These are phyloP conservation scores for Xanthoceras sorbifolium DNA, from an alignment of 345 rosid genomes.

Conservation along the genomic window DNA sequence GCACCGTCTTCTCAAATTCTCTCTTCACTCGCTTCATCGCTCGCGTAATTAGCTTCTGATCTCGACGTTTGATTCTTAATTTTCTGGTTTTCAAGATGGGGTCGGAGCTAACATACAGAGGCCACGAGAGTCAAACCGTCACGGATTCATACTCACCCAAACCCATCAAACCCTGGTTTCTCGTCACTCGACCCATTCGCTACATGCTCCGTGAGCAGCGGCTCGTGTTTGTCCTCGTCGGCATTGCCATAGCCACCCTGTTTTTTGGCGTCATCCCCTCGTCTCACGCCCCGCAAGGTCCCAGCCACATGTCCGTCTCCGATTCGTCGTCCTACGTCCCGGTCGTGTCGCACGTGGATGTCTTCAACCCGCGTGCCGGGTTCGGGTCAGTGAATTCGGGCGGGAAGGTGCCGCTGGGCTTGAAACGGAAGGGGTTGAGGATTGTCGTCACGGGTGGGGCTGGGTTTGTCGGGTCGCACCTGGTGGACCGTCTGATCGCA, in stretches of 20 bases:
- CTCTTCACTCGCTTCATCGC: background rate
- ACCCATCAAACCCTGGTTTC: constrained; percentile 73
- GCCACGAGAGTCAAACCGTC: constrained; percentile 64
- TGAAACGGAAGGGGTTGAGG: constrained; percentile 76
- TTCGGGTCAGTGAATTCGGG: constrained; percentile 42
- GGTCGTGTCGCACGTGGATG: constrained; percentile 22
- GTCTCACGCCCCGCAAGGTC: constrained; percentile 17
- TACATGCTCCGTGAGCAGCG: constrained; percentile 93
- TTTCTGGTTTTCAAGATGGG: constrained; percentile 40
- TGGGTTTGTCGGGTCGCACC: constrained; percentile 98
- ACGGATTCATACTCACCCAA: constrained; percentile 67
- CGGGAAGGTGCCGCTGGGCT: constrained; percentile 87
- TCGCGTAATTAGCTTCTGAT: background rate
- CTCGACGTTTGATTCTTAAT: background rate
- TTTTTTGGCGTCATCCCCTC: constrained; percentile 61
- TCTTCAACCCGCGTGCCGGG: constrained; percentile 39
- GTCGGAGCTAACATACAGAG: constrained; percentile 78
- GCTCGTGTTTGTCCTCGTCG: constrained; percentile 77
- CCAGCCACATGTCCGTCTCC: constrained; percentile 30
- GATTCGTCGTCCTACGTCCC: constrained; percentile 33
- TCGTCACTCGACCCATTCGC: constrained; percentile 58
- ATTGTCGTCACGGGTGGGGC: constrained; percentile 98
- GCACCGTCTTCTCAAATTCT: background rate
- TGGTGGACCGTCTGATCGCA: constrained; percentile 87
- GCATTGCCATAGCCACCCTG: constrained; percentile 82